Evolutionary conservation across 2,329 filamentous ascomycete species (phyloP), one percentile per base, ranked within the genome.

Genomic region (Cladosporium sphaerospermum): DNA sequence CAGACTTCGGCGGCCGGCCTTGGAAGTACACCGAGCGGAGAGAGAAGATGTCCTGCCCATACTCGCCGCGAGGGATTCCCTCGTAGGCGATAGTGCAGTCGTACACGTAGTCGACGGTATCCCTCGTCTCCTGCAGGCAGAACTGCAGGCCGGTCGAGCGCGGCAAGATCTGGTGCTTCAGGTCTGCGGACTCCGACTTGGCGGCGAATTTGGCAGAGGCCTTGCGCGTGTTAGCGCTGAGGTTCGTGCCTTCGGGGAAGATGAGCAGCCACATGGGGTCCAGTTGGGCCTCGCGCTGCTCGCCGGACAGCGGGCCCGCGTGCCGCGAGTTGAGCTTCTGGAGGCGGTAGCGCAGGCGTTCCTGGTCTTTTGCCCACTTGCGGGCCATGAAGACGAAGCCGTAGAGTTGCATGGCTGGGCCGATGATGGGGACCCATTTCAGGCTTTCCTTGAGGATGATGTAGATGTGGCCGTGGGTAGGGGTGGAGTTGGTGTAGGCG

Each of bases 81-180:
- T 96, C 92, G 67, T 99, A 99, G 11, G 89, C 91, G 52, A 99
- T 83, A 0, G 93, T 97, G 71, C 92, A 96, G 72, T 95, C 89
- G 65, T 95, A 95, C 13, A 95, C 77, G 67, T 87, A 95, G 4
- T 92, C 87, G 0, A 93, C 80, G 0, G 85, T 85, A 6, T 77
- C 81, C 62, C 82, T 80, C 9, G 95, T 75, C 70, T 95, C 85
- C 55, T 83, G 83, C 34, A 95, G 74, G 64, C 87, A 92, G 64
- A 89, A 95, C 16, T 81, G 86, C 57, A 88, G 81, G 44, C 89
- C 89, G 0, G 88, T 93, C 67, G 86, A 90, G 42, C 89, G 79
- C 0, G 89, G 89, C 1, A 95, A 73, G 62, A 95, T 75, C 45
- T 82, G 66, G 65, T 95, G 89, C 59, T 84, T 76, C 45, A 82